These are phyloP conservation scores for Ambrosiella beaveri DNA, from an alignment of 2,329 filamentous ascomycete genomes.

Conservation along the genomic window DNA sequence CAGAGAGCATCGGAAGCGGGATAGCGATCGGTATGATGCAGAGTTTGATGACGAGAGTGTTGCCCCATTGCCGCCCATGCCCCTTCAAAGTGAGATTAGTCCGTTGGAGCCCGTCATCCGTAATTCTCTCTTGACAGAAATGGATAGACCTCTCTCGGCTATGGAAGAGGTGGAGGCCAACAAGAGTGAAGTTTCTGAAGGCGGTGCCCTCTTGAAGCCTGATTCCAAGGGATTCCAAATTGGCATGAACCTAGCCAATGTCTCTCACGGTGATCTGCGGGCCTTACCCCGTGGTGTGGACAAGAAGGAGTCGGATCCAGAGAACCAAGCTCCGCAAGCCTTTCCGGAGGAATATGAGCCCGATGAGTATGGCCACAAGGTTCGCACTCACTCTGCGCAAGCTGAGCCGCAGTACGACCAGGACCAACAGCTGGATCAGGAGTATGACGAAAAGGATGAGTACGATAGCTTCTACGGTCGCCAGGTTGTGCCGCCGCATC, in stretches of 20 bases:
- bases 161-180: constrained; percentile 36
- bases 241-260: constrained; percentile 49
- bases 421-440: constrained; percentile 19
- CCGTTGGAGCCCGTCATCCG: constrained; percentile 70
- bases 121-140: constrained; percentile 69
- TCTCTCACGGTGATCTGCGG: constrained; percentile 41
- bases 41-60: constrained; percentile 36
- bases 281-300: constrained; percentile 31
- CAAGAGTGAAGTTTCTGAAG: constrained; percentile 45
- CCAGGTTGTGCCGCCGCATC: constrained; percentile 45
- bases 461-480: constrained; percentile 33
- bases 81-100: constrained; percentile 70
- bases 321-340: constrained; percentile 2
- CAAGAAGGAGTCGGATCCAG: not conserved
- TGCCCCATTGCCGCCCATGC: constrained; percentile 58
- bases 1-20: constrained; percentile 30
- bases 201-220: constrained; percentile 22
- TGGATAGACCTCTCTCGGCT: constrained; percentile 53
- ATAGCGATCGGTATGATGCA: constrained; percentile 29
- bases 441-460: constrained; percentile 6
- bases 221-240: constrained; percentile 20
- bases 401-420: constrained; percentile 23
- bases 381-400: constrained; percentile 17
- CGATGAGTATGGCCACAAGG: constrained; percentile 27
- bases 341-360: constrained; percentile 32